Conservation (phyloP, 192 early-diverging fungal species). For the Coemansia brasiliensis region DNA sequence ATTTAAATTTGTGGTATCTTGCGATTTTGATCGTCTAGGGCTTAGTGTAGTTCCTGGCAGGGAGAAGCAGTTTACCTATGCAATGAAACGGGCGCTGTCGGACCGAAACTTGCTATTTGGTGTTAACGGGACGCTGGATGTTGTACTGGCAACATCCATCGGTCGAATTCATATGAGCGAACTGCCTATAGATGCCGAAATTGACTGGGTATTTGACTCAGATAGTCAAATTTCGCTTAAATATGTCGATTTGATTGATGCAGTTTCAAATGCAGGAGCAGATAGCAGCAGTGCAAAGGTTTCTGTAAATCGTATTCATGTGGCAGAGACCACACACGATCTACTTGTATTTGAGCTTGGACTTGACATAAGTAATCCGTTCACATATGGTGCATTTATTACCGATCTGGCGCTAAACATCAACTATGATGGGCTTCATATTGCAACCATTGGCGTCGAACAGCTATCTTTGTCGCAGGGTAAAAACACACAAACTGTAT, state of each 20-base stretch:
- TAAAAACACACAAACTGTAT: slow-evolving; percentile 14
- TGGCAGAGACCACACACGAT: slow-evolving; percentile 27
- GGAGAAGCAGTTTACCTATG: slow-evolving; percentile 25
- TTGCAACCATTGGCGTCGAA: slow-evolving; percentile 31
- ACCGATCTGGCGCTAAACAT: slow-evolving; percentile 31
- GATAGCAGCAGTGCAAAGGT: slow-evolving; percentile 9
- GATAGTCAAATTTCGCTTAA: too few relatives aligned
- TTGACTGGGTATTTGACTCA: slow-evolving; percentile 19
- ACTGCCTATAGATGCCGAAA: slow-evolving; percentile 15
- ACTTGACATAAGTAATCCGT: slow-evolving; percentile 28
- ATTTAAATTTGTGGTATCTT: slow-evolving; percentile 15
- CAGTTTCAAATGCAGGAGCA: too few relatives aligned
- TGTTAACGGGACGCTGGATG: slow-evolving; percentile 32
- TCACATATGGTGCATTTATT: slow-evolving; percentile 40
- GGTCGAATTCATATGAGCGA: slow-evolving; percentile 23
- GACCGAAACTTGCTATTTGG: slow-evolving; percentile 16
- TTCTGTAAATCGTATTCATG: slow-evolving; percentile 24
- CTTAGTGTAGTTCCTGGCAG: slow-evolving; percentile 17
- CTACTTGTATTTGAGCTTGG: slow-evolving; percentile 23
- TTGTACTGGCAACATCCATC: slow-evolving; percentile 28
- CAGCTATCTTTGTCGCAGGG: slow-evolving; percentile 23
- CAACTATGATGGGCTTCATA: slow-evolving; percentile 29
- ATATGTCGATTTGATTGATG: too few relatives aligned
- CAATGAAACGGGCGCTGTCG: slow-evolving; percentile 24
- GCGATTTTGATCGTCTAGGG: slow-evolving; percentile 34